A percentile compares a stretch with the other conserved stretches of the same genome.
phyloP scores from a whole-genome alignment of 805 yeast genomes.

The Yarrowia sp. region DNA sequence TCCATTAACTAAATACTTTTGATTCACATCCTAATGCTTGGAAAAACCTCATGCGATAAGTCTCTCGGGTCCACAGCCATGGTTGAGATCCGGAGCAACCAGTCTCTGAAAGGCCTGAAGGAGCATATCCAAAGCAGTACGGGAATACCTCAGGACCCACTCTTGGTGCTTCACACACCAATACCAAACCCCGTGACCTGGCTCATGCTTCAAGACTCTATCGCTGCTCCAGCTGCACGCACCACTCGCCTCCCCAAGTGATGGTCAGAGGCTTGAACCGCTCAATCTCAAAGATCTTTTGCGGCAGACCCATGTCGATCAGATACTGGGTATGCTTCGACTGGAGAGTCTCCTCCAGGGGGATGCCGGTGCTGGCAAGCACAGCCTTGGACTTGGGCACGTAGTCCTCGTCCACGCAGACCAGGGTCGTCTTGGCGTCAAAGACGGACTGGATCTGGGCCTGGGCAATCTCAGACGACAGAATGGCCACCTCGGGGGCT shows the following conservation, averaged over 20 bases:
- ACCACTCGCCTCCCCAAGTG: conserved; percentile 24
- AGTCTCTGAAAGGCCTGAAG: no score
- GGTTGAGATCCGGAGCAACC: no score
- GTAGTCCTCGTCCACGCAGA: background rate
- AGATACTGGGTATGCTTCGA: conserved; percentile 54
- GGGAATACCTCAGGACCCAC: no score
- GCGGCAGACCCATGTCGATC: conserved; percentile 71
- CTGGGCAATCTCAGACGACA: background rate
- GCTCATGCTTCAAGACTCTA: no score
- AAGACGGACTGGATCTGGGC: background rate
- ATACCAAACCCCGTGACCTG: no score
- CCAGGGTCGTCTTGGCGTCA: conserved; percentile 8
- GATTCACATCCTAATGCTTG: background rate
- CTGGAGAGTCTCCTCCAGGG: conserved; percentile 42
- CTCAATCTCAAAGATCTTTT: conserved; percentile 48
- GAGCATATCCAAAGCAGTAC: no score
- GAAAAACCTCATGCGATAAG: no score
- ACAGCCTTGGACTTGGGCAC: conserved; percentile 10
- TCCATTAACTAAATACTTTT: background rate
- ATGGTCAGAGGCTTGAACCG: conserved; percentile 42
- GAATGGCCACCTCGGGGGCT: conserved; percentile 9
- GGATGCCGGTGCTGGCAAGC: background rate
- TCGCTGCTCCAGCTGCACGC: background rate
- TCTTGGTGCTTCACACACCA: no score
- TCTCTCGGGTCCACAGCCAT: no score